These are phyloP conservation scores for Terfezia boudieri DNA, from an alignment of 495 filamentous ascomycete genomes.

Conservation along the genomic window DNA sequence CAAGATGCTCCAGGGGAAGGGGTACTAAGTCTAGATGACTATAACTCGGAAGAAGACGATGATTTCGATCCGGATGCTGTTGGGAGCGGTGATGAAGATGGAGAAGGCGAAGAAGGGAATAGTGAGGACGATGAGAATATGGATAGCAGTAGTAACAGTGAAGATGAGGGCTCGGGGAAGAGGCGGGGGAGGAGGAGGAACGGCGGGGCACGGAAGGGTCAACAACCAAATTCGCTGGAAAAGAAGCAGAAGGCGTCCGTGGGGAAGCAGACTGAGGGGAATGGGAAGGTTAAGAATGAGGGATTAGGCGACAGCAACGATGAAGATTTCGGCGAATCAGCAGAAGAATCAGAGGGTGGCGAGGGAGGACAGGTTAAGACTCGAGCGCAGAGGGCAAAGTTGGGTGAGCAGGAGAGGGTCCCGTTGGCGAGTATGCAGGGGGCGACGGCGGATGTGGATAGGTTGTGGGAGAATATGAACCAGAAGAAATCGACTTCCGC, in stretches of 20 bases:
- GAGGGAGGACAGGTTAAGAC: constrained; percentile 71
- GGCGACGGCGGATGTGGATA: constrained; percentile 64
- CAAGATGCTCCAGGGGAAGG: background rate
- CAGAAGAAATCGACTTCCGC: too few relatives aligned
- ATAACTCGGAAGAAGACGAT: constrained; percentile 50
- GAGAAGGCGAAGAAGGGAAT: constrained; percentile 19
- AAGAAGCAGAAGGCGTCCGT: too few relatives aligned
- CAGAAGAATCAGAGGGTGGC: constrained; percentile 22
- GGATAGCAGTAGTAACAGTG: constrained; percentile 30
- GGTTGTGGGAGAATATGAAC: constrained; percentile 58
- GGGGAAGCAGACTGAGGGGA: too few relatives aligned
- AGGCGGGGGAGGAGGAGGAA: constrained; percentile 34
- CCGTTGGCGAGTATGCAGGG: constrained; percentile 40
- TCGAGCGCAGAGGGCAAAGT: constrained; percentile 21
- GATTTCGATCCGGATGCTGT: constrained; percentile 39
- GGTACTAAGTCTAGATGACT: constrained; percentile 32
- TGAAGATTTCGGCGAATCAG: constrained; percentile 31
- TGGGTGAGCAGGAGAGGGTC: constrained; percentile 1
- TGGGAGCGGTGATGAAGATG: constrained; percentile 26
- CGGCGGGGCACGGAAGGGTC: constrained; percentile 25
- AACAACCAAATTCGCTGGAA: background rate
- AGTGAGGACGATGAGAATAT: constrained; percentile 25
- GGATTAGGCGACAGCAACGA: constrained; percentile 25
- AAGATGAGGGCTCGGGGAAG: constrained; percentile 32
- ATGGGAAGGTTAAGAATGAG: constrained; percentile 19